Base-by-base conservation (phyloP, 441 rosid species). In the Hura crepitans region DNA sequence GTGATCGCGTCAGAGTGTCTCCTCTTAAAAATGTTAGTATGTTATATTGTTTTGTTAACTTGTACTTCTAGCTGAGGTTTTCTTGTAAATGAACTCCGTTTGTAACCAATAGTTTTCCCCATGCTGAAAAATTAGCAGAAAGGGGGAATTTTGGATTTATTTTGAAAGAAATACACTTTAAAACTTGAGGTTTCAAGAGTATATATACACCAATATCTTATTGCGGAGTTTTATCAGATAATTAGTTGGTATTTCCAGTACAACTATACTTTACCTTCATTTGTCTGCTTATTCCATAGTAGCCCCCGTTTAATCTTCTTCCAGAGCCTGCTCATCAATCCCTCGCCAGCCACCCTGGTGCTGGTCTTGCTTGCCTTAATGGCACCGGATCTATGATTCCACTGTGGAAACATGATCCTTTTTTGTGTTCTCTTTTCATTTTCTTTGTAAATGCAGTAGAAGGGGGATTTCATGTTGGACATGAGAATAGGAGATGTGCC, bases 261-360 rank as follows among this genome's bases (percentile, higher is more conserved):
- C 58, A 28, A 27, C n/a, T 45, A 28, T 42, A 28, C 20, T 33
- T 4, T 59, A 51, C 28, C 12, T 68, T 61, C 17, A n/a, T 71
- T 75, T 30, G 14, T 20, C 60, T 31, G 71, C 66, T 60, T 79
- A 54, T 66, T 75, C 77, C 70, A 42, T 14, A 49, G 51, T 63
- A 75, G 45, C 50, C 81, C 72, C 60, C 71, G 80, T 74, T 72
- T 83, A 50, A 82, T 73, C 50, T 78, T 84, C 74, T 83, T 81
- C 87, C 85, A 85, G 18, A 83, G 76, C 69, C 62, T 75, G 47
- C 79, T 54, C 2, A 78, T 72, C 8, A 81, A 49, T 60, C 81
- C 80, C 47, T 70, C 35, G 10, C 61, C 11, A 0, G 66, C 73
- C n/a, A 69, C 43, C 63, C 43, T 63, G 0, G 71, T 28, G 45